Conservation (phyloP, 2,329 filamentous ascomycete species). For the Trichoderma polysporum region DNA sequence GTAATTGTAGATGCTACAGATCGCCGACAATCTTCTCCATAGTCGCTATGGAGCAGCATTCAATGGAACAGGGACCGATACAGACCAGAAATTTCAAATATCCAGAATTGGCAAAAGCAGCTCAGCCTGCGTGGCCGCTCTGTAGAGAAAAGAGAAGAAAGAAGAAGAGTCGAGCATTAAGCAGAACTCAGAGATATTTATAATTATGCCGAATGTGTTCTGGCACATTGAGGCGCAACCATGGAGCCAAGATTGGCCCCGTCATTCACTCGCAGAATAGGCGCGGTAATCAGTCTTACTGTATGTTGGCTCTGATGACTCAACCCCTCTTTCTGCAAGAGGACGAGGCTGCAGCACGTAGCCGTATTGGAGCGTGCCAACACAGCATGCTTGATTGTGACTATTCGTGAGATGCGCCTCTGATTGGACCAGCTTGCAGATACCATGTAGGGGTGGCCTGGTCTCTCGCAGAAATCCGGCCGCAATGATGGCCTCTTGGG, state of each 20-base stretch:
- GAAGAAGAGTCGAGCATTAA: neutral
- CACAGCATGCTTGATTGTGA: neutral
- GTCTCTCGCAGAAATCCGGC: neutral
- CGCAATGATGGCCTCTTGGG: neutral
- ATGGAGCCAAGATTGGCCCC: neutral
- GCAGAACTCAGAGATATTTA: neutral
- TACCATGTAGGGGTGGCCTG: neutral
- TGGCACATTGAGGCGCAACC: neutral
- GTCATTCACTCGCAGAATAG: neutral
- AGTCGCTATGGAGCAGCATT: neutral
- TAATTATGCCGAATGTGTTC: neutral
- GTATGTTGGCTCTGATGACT: neutral
- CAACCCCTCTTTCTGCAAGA: neutral
- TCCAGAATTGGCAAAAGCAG: neutral
- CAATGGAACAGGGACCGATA: neutral
- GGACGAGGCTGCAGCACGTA: neutral
- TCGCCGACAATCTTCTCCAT: neutral
- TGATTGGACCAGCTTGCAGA: neutral
- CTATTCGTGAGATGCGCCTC: neutral
- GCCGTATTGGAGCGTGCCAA: neutral
- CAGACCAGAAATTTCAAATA: neutral
- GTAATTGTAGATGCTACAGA: neutral
- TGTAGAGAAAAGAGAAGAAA: neutral
- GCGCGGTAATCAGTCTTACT: neutral
- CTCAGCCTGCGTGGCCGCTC: neutral